Evolutionary conservation across 225 moss, liverwort and hornwort species (phyloP).

Genomic region (Pleurozium schreberi): DNA sequence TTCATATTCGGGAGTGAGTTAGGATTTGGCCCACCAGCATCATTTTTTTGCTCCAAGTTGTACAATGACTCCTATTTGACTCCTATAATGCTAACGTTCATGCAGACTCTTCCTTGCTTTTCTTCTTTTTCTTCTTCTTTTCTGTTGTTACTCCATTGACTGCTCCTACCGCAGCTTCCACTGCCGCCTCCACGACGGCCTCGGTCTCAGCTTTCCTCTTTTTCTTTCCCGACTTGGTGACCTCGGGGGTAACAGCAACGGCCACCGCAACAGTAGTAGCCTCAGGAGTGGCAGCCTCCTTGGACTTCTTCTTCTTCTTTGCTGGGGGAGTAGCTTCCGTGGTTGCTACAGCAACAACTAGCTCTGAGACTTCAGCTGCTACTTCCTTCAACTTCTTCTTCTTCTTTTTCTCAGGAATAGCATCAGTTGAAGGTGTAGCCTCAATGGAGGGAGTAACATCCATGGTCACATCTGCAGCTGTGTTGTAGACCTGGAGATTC

Average conservation of each 20-base stretch:
- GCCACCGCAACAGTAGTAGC: not conserved
- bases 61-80: not conserved
- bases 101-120: not conserved
- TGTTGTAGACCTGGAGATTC: slow-evolving; percentile 41
- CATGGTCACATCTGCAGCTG: slow-evolving; percentile 52
- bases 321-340: not conserved
- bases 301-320: not conserved
- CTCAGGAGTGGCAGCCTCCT: not conserved
- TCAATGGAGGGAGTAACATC: not conserved
- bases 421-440: not conserved
- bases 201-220: not conserved
- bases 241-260: not conserved
- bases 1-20: not conserved
- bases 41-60: not conserved
- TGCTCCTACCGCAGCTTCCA: not conserved
- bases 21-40: not conserved
- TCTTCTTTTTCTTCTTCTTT: not conserved
- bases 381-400: slow-evolving; percentile 14
- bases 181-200: not conserved
- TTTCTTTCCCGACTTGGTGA: not conserved
- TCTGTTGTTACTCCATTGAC: not conserved
- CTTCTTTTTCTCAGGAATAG: slow-evolving; percentile 4
- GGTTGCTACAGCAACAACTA: not conserved
- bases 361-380: not conserved
- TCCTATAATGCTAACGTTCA: not conserved